Evolutionary conservation across 768 basidiomycete species (phyloP).

Genomic region (Boletus fagicola): DNA sequence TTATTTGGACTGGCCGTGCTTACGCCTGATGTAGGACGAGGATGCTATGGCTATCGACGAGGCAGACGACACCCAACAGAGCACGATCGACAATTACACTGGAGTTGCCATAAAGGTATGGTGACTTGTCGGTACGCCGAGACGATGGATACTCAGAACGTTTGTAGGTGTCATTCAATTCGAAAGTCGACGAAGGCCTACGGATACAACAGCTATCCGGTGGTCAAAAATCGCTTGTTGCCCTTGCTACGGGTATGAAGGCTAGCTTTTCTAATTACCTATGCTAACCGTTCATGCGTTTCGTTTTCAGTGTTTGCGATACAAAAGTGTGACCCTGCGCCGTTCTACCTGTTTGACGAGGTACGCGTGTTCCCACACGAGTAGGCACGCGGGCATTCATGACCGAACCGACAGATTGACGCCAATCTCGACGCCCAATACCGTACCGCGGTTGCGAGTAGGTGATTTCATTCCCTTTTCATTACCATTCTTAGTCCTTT

Average conservation of each 20-base stretch:
- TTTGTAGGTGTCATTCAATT: conserved; percentile 92
- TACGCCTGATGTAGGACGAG: conserved; percentile 51
- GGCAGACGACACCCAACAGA: conserved; percentile 68
- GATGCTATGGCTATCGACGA: conserved; percentile 67
- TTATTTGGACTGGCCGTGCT: not conserved
- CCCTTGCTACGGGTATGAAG: conserved; percentile 79
- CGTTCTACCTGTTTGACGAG: conserved; percentile 99
- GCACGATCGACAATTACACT: conserved; percentile 88
- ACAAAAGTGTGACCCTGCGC: conserved; percentile 98
- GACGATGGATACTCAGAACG: not conserved
- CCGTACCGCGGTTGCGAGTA: conserved; percentile 92
- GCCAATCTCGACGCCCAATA: conserved; percentile 98
- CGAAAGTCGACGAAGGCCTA: conserved; percentile 94
- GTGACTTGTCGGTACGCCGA: not conserved
- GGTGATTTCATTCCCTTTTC: conserved; percentile 25
- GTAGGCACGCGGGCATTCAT: not conserved
- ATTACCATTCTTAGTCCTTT: conserved; percentile 37
- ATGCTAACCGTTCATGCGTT: conserved; percentile 3
- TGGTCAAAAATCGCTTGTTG: conserved; percentile 96
- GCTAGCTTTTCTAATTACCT: not conserved
- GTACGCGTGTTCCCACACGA: conserved; percentile 32
- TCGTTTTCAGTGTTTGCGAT: conserved; percentile 84
- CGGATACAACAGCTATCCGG: conserved; percentile 96
- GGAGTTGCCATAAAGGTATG: conserved; percentile 91
- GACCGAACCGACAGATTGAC: conserved; percentile 62